phyloP scores from a whole-genome alignment of 257 asterid species.

The Solanum etuberosum region DNA sequence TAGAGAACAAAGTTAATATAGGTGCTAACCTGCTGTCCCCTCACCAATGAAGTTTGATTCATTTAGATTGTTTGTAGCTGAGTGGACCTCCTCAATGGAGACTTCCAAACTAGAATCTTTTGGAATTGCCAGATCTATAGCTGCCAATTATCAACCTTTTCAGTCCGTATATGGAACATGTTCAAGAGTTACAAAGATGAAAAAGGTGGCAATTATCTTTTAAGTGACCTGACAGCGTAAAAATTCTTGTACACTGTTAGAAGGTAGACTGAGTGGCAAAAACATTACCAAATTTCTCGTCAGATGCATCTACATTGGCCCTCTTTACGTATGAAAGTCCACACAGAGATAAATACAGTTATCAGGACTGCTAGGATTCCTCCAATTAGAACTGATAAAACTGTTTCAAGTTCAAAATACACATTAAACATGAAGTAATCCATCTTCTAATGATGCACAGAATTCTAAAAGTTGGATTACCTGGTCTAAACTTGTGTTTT shows the following conservation, averaged over 20 bases:
- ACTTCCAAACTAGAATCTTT: not conserved
- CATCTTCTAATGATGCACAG: not conserved
- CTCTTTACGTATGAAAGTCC: not conserved
- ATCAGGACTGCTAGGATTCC: not conserved
- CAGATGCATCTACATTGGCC: not conserved
- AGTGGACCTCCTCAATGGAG: constrained; percentile 5
- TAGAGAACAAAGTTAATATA: not conserved
- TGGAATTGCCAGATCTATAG: not conserved
- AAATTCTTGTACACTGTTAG: not conserved
- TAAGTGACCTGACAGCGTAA: not conserved
- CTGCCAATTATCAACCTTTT: not conserved
- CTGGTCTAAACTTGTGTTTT: not conserved
- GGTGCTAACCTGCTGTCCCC: not conserved
- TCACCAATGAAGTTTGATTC: constrained; percentile 9
- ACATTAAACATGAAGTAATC: not conserved
- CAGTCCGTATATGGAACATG: not conserved
- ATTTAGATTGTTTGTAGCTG: constrained; percentile 8
- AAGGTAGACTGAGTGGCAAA: not conserved
- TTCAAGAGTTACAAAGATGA: not conserved
- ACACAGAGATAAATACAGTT: not conserved
- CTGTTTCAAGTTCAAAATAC: not conserved
- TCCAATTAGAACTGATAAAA: not conserved
- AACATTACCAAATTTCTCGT: not conserved
- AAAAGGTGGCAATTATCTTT: not conserved
- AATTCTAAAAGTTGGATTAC: not conserved